Evolutionary conservation across 2,329 filamentous ascomycete genomes (phyloP), one percentile per base, ranked within the genome.

Genomic region (Grosmannia huntii): DNA sequence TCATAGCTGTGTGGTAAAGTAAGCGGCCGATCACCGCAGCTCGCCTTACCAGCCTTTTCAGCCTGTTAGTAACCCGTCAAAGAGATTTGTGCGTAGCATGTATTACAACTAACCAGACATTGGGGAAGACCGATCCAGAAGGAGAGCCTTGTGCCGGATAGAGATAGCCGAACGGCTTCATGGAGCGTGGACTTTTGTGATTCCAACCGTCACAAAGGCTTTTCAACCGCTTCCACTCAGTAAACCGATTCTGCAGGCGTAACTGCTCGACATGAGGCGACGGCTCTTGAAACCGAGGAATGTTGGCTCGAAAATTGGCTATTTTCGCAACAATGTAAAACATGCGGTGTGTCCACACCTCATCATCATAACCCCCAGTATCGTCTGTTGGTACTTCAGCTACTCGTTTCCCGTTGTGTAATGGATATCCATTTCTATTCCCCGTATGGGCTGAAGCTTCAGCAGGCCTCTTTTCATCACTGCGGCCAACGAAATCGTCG

Each of bases 261-360:
- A 82, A 72, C 60, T 87, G 81, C 66, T 89, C 81, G 49, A 83
- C 82, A 59, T 82, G 80, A 7, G 80, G 75, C 50, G 79, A 81
- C 2, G 77, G 69, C 50, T 84, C 79, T 59, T 83, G 78, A 60
- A 81, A 81, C 21, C 79, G 76, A 1, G 84, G 80, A 31, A 84
- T 82, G 19, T 81, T 82, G 16, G 88, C 86, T 46, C 89, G 83
- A 69, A 95, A 95, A 70, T 95, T 94, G 63, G 86, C 83, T 54
- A 95, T 83, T 68, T 91, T 95, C 53, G 88, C 90, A 54, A 95
- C 80, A 62, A 96, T 86, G 71, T 91, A 96, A 46, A 96, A 76
- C 62, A 96, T 95, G 31, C 89, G 83, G 67, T 95, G 87, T 21
- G 90, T 87, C 90, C 92, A 96, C 11, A 86, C 68, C 66, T 95